phyloP scores from a whole-genome alignment of 495 filamentous ascomycete genomes.

The Collariella sp. region DNA sequence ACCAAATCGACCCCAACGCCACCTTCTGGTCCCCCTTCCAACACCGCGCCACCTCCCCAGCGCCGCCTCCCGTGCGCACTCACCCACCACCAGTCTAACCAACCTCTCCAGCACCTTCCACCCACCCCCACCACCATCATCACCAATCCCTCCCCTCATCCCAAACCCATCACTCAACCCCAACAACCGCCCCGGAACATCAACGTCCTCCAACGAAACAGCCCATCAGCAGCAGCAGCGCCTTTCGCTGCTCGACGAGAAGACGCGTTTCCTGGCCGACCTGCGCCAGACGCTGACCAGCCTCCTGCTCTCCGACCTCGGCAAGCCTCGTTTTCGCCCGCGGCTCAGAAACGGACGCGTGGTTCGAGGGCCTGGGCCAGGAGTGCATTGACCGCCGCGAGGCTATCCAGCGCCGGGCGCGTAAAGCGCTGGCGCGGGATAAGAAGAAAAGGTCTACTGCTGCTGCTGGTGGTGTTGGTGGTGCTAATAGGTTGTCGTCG shows the following conservation, averaged over 20 bases:
- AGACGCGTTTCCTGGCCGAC: constrained; percentile 60
- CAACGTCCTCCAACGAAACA: constrained; percentile 52
- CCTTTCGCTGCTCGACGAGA: constrained; percentile 43
- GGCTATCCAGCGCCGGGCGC: constrained; percentile 45
- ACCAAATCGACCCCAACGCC: constrained; percentile 66
- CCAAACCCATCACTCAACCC: constrained; percentile 31
- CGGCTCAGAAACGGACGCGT: constrained; percentile 86
- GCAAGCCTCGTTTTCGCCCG: constrained; percentile 72
- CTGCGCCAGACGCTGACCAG: constrained; percentile 74
- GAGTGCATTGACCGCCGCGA: constrained; percentile 70
- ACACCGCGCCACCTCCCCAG: constrained; percentile 52
- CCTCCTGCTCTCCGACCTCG: constrained; percentile 82
- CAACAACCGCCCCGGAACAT: constrained; percentile 40
- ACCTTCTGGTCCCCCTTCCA: constrained; percentile 88
- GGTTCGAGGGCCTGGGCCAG: constrained; percentile 73
- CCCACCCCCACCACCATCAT: constrained; percentile 28
- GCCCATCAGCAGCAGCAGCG: constrained; percentile 48
- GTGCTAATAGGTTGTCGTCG: too few relatives aligned
- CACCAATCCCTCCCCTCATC: constrained; percentile 35
- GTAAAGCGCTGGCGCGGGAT: constrained; percentile 33
- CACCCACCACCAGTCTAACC: constrained; percentile 46
- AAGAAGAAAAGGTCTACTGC: constrained; percentile 39
- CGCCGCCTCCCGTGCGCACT: constrained; percentile 47
- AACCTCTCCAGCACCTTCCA: constrained; percentile 41
- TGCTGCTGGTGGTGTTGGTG: too few relatives aligned